phyloP scores from a whole-genome alignment of 1,139 yeast genomes.

The Diutina siamensis region DNA sequence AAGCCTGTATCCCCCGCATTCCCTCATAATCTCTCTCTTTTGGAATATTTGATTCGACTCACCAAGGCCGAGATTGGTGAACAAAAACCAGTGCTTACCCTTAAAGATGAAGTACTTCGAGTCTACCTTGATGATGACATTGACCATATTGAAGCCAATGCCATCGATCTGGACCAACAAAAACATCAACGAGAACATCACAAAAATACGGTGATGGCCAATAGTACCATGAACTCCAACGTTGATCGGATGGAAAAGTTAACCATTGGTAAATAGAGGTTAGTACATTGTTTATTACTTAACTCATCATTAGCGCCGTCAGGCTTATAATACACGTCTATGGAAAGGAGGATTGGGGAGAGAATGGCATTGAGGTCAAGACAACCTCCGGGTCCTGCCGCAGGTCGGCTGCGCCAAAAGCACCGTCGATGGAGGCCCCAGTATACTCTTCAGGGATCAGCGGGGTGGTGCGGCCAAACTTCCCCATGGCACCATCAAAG shows the following conservation, averaged over 20 bases:
- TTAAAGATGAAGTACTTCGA: constrained; percentile 58
- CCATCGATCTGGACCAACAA: neutral
- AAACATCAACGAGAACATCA: neutral
- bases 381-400: neutral
- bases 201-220: neutral
- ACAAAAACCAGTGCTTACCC: constrained; percentile 38
- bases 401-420: neutral
- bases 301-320: neutral
- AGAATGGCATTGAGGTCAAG: neutral
- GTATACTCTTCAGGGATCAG: constrained; percentile 3
- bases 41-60: constrained; percentile 57
- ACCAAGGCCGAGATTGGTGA: constrained; percentile 55
- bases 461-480: neutral
- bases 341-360: neutral
- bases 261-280: neutral
- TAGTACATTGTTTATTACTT: too few relatives aligned
- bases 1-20: constrained; percentile 9
- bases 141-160: neutral
- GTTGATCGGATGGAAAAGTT: neutral
- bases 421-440: neutral
- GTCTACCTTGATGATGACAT: constrained; percentile 51
- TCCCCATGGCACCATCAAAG: neutral
- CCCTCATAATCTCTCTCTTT: constrained; percentile 21
- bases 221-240: neutral
- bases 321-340: neutral